Conservation (phyloP, 1,284 basidiomycete genomes). For the Ganoderma sinense region DNA sequence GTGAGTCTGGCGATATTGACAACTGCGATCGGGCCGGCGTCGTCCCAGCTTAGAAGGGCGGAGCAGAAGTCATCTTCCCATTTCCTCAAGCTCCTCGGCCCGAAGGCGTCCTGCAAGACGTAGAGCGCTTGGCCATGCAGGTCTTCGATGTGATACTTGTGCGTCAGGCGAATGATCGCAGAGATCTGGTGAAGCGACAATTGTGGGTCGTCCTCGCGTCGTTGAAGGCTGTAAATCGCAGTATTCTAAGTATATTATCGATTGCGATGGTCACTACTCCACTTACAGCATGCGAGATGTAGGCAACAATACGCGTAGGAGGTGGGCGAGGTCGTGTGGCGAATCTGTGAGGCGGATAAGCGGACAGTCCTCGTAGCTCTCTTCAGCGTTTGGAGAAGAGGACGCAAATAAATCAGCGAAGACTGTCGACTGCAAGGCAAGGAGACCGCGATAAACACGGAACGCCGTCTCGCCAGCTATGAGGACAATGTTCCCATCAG, state of each 20-base stretch:
- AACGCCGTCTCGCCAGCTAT: slow-evolving; percentile 61
- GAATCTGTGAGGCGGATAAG: slow-evolving; percentile 12
- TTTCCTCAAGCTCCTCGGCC: background rate
- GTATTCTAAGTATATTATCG: background rate
- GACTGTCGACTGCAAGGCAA: slow-evolving; percentile 76
- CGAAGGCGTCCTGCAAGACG: background rate
- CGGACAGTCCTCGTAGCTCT: slow-evolving; percentile 10
- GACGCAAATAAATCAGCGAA: slow-evolving; percentile 48
- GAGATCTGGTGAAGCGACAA: slow-evolving; percentile 1
- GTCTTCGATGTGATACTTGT: slow-evolving; percentile 12
- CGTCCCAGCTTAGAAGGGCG: background rate
- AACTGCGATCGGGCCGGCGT: background rate
- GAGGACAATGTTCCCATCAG: slow-evolving; percentile 72
- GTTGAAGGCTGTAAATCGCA: background rate
- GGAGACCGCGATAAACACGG: slow-evolving; percentile 74
- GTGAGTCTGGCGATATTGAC: slow-evolving; percentile 16
- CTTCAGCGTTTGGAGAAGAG: slow-evolving; percentile 19
- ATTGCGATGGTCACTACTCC: background rate
- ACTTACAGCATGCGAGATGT: background rate
- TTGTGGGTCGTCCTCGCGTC: background rate
- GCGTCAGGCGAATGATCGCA: slow-evolving; percentile 15
- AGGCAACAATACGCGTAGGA: slow-evolving; percentile 11
- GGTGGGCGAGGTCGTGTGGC: slow-evolving; percentile 8
- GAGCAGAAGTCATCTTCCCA: background rate
- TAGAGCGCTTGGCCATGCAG: slow-evolving; percentile 1